A percentile compares a stretch with the other conserved stretches of the same genome.
These are phyloP conservation scores for Geoglossum cookeanum DNA, from an alignment of 2,329 filamentous ascomycete species.

Conservation along the genomic window DNA sequence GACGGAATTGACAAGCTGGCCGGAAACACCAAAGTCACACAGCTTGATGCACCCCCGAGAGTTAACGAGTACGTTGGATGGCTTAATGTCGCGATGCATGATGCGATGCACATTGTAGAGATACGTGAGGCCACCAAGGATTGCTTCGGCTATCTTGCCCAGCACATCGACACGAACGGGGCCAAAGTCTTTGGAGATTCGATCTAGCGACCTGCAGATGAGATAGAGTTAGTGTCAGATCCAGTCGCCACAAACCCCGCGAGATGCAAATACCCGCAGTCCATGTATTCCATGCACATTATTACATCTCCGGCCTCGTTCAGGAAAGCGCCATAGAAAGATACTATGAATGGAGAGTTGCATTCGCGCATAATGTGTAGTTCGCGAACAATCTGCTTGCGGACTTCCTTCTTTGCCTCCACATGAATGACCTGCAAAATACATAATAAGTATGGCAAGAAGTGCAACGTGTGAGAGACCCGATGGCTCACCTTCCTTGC, in stretches of 20 bases:
- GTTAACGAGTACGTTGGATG: constrained; percentile 93
- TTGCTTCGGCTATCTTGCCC: constrained; percentile 93
- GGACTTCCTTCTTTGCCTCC: constrained; percentile 91
- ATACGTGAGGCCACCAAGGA: constrained; percentile 82
- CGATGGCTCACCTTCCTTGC: constrained; percentile 64
- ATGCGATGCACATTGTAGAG: constrained; percentile 92
- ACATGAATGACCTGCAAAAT: constrained; percentile 71
- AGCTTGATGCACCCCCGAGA: constrained; percentile 89
- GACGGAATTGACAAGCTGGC: constrained; percentile 92
- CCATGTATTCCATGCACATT: constrained; percentile 99
- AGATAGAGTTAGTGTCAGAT: constrained; percentile 9
- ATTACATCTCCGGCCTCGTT: constrained; percentile 96
- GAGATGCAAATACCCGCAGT: constrained; percentile 62
- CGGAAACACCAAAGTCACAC: constrained; percentile 97
- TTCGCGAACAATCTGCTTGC: constrained; percentile 91
- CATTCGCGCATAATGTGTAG: constrained; percentile 97
- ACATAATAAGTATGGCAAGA: not conserved
- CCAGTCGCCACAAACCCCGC: constrained; percentile 2
- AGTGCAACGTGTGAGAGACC: not conserved
- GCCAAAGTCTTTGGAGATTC: constrained; percentile 85
- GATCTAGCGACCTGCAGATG: constrained; percentile 58
- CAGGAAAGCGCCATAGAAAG: constrained; percentile 91
- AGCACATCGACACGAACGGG: constrained; percentile 90
- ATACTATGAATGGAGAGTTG: constrained; percentile 91
- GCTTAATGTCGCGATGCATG: constrained; percentile 98